A percentile compares a stretch with the other conserved stretches of the same genome.
Conservation (phyloP, 345 rosid species). For the Boechera retrofracta region DNA sequence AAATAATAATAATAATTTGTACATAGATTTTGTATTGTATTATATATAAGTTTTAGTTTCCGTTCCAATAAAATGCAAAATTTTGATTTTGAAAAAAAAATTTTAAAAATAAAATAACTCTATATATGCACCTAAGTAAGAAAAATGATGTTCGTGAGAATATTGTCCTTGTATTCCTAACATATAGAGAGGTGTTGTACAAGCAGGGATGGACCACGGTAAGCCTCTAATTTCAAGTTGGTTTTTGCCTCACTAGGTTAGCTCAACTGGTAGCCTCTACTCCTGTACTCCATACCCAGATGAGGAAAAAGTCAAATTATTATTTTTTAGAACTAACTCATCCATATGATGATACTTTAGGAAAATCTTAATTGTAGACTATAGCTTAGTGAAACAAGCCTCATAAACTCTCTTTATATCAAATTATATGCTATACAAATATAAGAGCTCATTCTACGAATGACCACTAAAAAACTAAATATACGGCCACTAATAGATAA, state of each 20-base stretch:
- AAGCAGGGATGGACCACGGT: not conserved
- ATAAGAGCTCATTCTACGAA: not conserved
- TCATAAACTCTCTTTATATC: constrained; percentile 2
- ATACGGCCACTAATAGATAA: constrained; percentile 3
- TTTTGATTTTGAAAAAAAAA: not conserved
- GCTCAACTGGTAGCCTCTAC: constrained; percentile 22
- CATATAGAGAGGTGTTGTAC: constrained; percentile 11
- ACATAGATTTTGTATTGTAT: not conserved
- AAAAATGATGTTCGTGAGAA: not conserved
- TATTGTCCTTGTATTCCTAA: not conserved
- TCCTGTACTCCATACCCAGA: not conserved
- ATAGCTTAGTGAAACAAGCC: constrained; percentile 16
- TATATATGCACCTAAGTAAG: not conserved
- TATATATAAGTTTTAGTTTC: not conserved
- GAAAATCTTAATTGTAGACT: not conserved
- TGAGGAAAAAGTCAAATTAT: not conserved
- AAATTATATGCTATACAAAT: constrained; percentile 11
- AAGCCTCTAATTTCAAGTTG: no score
- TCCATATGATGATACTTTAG: not conserved
- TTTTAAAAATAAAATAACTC: not conserved
- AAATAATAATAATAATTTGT: no score
- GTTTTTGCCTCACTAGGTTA: no score
- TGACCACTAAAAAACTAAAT: constrained; percentile 23
- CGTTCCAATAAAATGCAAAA: not conserved
- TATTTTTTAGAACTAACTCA: not conserved